These are phyloP conservation scores for Pinus albicaulis DNA, from an alignment of 75 land plant species.

Conservation along the genomic window DNA sequence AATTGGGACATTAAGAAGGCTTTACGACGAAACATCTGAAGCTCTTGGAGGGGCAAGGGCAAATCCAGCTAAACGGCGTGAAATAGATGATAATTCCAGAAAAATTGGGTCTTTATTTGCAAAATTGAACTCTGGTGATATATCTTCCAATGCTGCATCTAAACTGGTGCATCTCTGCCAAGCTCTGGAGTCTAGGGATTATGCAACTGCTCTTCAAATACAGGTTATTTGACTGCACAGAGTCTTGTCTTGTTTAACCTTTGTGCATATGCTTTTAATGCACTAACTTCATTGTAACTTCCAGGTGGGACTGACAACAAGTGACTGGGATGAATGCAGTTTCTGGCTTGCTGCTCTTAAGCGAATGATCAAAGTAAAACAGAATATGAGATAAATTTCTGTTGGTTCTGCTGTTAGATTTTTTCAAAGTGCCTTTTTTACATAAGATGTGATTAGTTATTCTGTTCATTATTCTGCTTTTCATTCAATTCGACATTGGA, in stretches of 20 bases:
- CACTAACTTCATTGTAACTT: neutral
- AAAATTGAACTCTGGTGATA: conserved; percentile 82
- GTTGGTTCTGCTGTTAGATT: too few relatives aligned
- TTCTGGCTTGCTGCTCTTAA: conserved; percentile 92
- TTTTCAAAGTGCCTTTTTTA: too few relatives aligned
- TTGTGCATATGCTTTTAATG: neutral
- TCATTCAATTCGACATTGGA: too few relatives aligned
- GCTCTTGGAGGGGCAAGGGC: conserved; percentile 76
- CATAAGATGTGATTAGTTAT: too few relatives aligned
- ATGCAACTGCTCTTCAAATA: conserved; percentile 67
- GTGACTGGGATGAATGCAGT: conserved; percentile 98
- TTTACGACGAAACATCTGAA: conserved; percentile 82
- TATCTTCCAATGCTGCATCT: conserved; percentile 83
- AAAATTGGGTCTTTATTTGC: conserved; percentile 87
- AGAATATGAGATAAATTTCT: too few relatives aligned
- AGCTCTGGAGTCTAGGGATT: conserved; percentile 72
- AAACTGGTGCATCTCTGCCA: conserved; percentile 89
- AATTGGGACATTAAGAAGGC: conserved; percentile 65
- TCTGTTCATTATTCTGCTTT: too few relatives aligned
- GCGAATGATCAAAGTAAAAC: conserved; percentile 80
- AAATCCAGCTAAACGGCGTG: conserved; percentile 70
- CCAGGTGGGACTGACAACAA: conserved; percentile 87
- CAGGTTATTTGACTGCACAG: conserved; percentile 49
- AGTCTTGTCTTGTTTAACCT: neutral
- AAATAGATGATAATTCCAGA: conserved; percentile 92